Evolutionary conservation across 2,329 filamentous ascomycete species (phyloP).

Genomic region (Penicillium sp.): DNA sequence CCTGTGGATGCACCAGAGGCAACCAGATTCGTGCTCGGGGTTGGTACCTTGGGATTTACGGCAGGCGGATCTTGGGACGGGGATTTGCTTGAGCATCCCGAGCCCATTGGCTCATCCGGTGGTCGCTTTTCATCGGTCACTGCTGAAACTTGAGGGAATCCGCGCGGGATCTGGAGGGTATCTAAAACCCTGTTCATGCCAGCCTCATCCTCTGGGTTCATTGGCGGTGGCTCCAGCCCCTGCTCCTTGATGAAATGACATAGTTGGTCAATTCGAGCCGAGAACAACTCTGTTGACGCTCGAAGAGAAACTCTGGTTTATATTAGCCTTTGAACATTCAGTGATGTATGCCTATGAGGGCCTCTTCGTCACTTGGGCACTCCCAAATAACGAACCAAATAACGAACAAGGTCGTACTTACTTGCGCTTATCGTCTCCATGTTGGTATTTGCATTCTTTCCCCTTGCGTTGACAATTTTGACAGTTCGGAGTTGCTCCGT

Average conservation of each 20-base stretch:
- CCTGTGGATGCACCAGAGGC: conserved; percentile 11
- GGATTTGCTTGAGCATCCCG: conserved; percentile 6
- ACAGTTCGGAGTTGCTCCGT: conserved; percentile 40
- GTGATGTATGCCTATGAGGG: background rate
- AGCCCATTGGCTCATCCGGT: background rate
- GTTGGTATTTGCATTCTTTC: conserved; percentile 42
- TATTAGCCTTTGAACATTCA: conserved; percentile 11
- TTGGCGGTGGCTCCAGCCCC: conserved; percentile 41
- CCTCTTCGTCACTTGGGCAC: background rate
- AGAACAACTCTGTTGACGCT: conserved; percentile 40
- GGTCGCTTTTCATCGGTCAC: background rate
- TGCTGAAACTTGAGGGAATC: conserved; percentile 16
- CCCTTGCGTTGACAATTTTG: conserved; percentile 42
- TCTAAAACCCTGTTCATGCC: conserved; percentile 42
- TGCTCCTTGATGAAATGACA: conserved; percentile 45
- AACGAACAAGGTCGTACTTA: conserved; percentile 22
- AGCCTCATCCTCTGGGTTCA: conserved; percentile 41
- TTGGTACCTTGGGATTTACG: conserved; percentile 15
- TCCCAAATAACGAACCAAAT: background rate
- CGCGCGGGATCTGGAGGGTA: conserved; percentile 37
- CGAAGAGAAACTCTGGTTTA: conserved; percentile 36
- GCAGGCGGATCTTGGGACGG: conserved; percentile 16
- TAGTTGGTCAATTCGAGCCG: conserved; percentile 40
- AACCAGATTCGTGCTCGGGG: background rate
- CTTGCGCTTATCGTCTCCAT: conserved; percentile 44